Evolutionary conservation across 352 stramenopile genomes (phyloP), one percentile per base, ranked within the genome.

Genomic region (Phytophthora constricta): DNA sequence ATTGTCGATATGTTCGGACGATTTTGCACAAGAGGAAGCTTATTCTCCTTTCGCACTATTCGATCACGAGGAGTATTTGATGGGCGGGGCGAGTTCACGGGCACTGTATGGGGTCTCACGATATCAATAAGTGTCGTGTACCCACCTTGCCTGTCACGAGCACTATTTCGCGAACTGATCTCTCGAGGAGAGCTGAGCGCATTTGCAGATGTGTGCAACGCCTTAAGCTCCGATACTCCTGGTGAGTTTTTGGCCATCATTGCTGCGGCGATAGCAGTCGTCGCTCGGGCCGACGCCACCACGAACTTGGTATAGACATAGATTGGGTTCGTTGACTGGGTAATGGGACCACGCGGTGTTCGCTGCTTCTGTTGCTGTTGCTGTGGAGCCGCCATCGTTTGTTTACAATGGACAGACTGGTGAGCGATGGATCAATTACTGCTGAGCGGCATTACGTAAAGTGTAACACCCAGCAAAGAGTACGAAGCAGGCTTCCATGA

Each of bases 301-400:
- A 81, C 76, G 23, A 79, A 72, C 34, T 82, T 82, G 22, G 77
- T 83, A 56, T 78, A 69, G 19, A 83, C 56, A 62, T 79, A 86
- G 49, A 82, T 80, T 20, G 76, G 62, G 52, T 82, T 84, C 46
- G 62, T 74, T 19, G 71, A 76, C 31, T 72, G 70, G 41, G 65
- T 77, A 25, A 34, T 46, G 1, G 62, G 56, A 1, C 50, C 43
- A 59, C 45, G 39, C 9, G 50, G 58, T 13, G 31, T 37, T 37
- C 13, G 31, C 33, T 52, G 55, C 37, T 68, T 7, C 31, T 37
- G 31, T 37, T 37, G 31, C 31, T 11, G 7, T 37, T 37, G 31
- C 31, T 37, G 31, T 37, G 7, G 31, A 37, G 31, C 7, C 13
- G 31, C 31, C 31, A 37, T 37, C 31, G 31, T 11, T 37, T 7